A percentile compares a stretch with the other conserved stretches of the same genome.
Conservation (phyloP, 306 rosid species). For the Delonix regia region DNA sequence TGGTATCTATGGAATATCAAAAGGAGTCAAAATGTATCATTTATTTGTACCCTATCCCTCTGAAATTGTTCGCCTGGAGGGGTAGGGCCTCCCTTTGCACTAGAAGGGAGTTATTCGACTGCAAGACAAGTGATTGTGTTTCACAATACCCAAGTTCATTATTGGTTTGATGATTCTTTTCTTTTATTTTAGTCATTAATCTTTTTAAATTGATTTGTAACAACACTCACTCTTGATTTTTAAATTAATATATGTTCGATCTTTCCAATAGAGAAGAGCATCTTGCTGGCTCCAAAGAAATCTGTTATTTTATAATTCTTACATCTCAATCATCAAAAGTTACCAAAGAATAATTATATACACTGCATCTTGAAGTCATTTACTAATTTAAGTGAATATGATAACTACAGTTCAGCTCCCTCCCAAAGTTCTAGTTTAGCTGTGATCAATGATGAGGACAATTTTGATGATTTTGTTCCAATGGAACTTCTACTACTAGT, state of each 20-base stretch:
- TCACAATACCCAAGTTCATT: not conserved
- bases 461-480: constrained; percentile 95
- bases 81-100: not conserved
- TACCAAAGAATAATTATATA: constrained; percentile 43
- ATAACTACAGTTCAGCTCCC: constrained; percentile 50
- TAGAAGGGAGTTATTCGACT: not conserved
- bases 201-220: too few relatives aligned
- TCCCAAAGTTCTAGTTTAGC: constrained; percentile 54
- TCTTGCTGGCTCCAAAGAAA: too few relatives aligned
- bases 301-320: too few relatives aligned
- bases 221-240: too few relatives aligned
- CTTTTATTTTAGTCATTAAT: not conserved
- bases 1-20: constrained; percentile 29
- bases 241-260: too few relatives aligned
- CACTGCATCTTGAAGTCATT: too few relatives aligned
- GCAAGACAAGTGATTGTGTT: not conserved
- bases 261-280: too few relatives aligned
- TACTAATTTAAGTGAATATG: constrained; percentile 49
- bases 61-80: not conserved
- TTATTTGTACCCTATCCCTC: too few relatives aligned
- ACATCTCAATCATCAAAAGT: constrained; percentile 39
- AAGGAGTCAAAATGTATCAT: constrained; percentile 20
- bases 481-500: constrained; percentile 80
- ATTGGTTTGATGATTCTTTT: not conserved
- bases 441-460: constrained; percentile 56